Percentiles rank a stretch among this genome's conserved stretches.
Conservation (phyloP, 176 grass and related monocot species). For the Tillandsia fasciculata region DNA sequence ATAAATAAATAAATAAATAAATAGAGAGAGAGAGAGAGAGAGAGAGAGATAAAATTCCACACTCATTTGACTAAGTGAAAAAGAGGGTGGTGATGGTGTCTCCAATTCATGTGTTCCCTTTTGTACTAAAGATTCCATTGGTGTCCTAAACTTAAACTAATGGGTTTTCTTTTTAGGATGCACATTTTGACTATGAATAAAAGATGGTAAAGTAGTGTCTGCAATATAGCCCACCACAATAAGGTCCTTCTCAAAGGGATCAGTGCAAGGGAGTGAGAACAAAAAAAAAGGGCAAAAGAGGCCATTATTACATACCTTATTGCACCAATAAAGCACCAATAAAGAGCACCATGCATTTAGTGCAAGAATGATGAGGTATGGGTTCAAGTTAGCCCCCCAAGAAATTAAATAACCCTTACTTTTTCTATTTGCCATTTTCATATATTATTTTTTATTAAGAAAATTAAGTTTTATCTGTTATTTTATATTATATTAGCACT, state of each 20-base stretch:
- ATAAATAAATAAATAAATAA: neutral
- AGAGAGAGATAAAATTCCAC: neutral
- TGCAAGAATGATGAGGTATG: neutral
- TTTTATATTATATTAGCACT: too few relatives aligned
- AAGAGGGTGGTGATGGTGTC: neutral
- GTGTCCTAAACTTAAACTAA: too few relatives aligned
- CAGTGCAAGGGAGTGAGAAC: neutral
- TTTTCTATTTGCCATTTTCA: neutral
- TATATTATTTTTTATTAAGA: neutral
- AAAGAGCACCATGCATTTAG: neutral
- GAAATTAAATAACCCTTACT: neutral
- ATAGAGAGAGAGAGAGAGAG: neutral
- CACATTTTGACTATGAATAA: too few relatives aligned
- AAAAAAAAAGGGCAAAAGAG: neutral
- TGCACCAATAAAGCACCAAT: conserved; percentile 4
- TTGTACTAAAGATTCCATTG: too few relatives aligned
- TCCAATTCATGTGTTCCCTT: too few relatives aligned
- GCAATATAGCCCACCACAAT: neutral
- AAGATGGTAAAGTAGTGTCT: neutral
- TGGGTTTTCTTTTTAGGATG: too few relatives aligned
- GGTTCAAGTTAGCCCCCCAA: neutral
- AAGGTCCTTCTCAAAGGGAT: neutral
- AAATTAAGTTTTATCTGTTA: neutral
- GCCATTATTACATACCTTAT: neutral
- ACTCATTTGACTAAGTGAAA: conserved; percentile 3